Evolutionary conservation across 1,284 basidiomycete species (phyloP).

Genomic region (Flammula alnicola): DNA sequence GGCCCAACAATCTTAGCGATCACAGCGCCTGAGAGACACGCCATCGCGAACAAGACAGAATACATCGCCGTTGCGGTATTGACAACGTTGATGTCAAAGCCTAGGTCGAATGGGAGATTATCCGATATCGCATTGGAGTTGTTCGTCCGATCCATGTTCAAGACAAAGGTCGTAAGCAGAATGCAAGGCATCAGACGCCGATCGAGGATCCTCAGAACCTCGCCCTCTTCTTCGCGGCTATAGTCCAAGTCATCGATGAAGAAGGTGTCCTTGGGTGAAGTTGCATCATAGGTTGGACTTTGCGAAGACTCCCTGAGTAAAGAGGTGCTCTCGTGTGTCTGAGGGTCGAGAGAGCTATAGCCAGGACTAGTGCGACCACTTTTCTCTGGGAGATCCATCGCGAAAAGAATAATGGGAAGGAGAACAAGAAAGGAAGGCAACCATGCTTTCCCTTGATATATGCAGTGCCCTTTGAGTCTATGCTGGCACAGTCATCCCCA

Average conservation of each 20-base stretch:
- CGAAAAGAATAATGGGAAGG: no score
- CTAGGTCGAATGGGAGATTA: constrained; percentile 39
- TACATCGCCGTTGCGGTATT: constrained; percentile 41
- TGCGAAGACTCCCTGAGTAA: background rate
- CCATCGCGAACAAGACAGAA: constrained; percentile 37
- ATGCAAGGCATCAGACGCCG: constrained; percentile 38
- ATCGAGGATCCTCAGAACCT: constrained; percentile 39
- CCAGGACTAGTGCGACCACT: no score
- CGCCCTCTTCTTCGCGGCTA: constrained; percentile 35
- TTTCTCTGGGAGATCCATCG: no score
- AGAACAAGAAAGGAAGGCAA: no score
- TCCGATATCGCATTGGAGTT: constrained; percentile 43
- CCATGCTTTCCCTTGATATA: no score
- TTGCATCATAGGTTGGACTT: background rate
- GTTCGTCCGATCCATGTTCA: constrained; percentile 47
- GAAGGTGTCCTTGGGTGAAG: constrained; percentile 21
- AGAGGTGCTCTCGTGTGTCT: background rate
- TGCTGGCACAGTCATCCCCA: no score
- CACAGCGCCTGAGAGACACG: constrained; percentile 39
- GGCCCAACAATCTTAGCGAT: constrained; percentile 42
- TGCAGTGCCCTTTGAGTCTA: no score
- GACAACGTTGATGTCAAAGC: constrained; percentile 42
- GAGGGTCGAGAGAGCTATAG: background rate
- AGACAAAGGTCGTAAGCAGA: constrained; percentile 42
- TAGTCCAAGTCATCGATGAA: constrained; percentile 35